These are phyloP conservation scores for Lentinula novae-zelandiae DNA, from an alignment of 1,284 basidiomycete genomes.

Conservation along the genomic window DNA sequence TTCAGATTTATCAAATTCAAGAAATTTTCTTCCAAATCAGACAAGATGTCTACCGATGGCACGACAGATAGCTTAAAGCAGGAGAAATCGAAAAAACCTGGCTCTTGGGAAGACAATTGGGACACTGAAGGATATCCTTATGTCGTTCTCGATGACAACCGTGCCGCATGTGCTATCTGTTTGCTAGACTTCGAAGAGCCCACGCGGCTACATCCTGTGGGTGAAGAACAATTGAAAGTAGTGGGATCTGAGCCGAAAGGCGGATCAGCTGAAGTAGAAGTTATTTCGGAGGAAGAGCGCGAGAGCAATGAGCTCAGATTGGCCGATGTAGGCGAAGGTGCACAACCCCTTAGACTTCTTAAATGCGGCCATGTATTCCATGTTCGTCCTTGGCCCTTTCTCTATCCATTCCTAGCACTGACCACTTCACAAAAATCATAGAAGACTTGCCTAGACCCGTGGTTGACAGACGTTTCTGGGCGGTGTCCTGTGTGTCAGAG, in stretches of 20 bases:
- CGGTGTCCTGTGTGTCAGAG: constrained; percentile 20
- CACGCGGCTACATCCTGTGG: constrained; percentile 22
- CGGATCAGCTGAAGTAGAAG: constrained; percentile 25
- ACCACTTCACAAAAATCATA: constrained; percentile 9
- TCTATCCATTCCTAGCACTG: neutral
- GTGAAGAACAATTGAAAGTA: neutral
- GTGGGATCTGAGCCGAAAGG: constrained; percentile 5
- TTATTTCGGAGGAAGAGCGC: constrained; percentile 35
- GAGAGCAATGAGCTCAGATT: constrained; percentile 40
- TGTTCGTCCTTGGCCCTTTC: constrained; percentile 40
- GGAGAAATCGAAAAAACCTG: constrained; percentile 29
- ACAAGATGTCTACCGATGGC: constrained; percentile 17
- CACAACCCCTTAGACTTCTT: constrained; percentile 69
- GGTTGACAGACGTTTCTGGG: constrained; percentile 20
- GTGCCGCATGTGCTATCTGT: constrained; percentile 79
- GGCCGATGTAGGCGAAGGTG: constrained; percentile 67
- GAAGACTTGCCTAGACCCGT: constrained; percentile 21
- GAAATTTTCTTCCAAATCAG: constrained; percentile 22
- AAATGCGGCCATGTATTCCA: constrained; percentile 81
- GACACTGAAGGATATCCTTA: constrained; percentile 44
- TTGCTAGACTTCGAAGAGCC: constrained; percentile 80
- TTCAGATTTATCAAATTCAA: constrained; percentile 47
- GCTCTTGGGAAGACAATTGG: constrained; percentile 53
- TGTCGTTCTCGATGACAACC: constrained; percentile 70
- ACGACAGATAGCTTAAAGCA: constrained; percentile 17